Percentiles rank a stretch among this genome's conserved stretches.
phyloP scores from a whole-genome alignment of 169 alveolate species.

The Plasmodium billcollinsi region DNA sequence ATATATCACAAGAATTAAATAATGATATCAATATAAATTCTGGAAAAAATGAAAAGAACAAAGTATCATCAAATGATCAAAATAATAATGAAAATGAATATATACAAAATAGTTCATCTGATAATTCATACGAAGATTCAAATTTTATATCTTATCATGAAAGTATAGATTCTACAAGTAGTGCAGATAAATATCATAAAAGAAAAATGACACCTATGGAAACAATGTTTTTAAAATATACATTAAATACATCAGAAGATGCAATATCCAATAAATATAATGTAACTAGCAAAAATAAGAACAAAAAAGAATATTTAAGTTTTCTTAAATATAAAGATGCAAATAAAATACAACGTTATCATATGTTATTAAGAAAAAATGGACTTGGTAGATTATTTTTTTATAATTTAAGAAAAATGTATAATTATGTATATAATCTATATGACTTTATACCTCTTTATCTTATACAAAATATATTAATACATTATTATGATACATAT shows the following conservation, averaged over 20 bases:
- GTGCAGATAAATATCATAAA: conserved; percentile 1
- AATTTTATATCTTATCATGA: conserved; percentile 6
- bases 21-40: not conserved
- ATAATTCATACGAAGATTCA: conserved; percentile 9
- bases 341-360: conserved; percentile 43
- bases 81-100: not conserved
- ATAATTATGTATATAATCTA: conserved; percentile 53
- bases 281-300: not conserved
- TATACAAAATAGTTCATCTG: not conserved
- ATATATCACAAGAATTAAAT: conserved; percentile 16
- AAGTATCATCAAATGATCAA: not conserved
- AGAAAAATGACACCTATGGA: conserved; percentile 14
- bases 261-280: conserved; percentile 4
- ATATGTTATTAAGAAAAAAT: conserved; percentile 25
- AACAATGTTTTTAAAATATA: not conserved
- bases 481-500: conserved; percentile 14
- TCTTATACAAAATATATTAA: conserved; percentile 33
- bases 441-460: conserved; percentile 47
- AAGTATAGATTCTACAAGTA: conserved; percentile 26
- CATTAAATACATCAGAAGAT: conserved; percentile 9
- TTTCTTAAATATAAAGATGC: conserved; percentile 27
- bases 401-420: conserved; percentile 26
- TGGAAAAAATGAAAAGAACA: not conserved
- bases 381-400: conserved; percentile 8
- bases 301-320: not conserved